Base-by-base conservation (phyloP, 108 stramenopile species). In the Epipyxis sp. region DNA sequence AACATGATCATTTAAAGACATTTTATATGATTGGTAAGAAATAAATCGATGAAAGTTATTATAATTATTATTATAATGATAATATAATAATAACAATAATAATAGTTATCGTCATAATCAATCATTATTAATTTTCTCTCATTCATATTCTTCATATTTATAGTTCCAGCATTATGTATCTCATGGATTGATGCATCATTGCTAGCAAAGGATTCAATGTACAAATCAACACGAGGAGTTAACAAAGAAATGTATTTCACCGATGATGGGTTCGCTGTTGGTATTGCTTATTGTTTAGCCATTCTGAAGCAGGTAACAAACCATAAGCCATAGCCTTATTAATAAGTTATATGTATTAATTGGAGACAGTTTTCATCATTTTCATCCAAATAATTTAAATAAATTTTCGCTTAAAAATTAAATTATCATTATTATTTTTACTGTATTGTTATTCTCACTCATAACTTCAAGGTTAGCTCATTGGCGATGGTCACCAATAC, bases 241-340 rank as follows among this genome's bases (percentile, higher is more conserved):
- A 1, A 77, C 25, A 16, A 25, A 25, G 89, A 87, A 79, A 89
- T 87, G 27, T 91, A 88, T 68, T 91, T 85, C 65, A 86, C 85
- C 6, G 89, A 91, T 77, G 91, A 91, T 83, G 91, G 91, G 29
- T 91, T 90, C 67, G 87, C 89, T 29, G 54, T 90, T 29, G 91
- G 91, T 27, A 69, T 88, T 32, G 86, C 89, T 20, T 91, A 89
- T 69, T 40, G 86, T 32, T 77, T 91, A 1, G 50, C 83, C 13
- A 76, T 86, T 62, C 44, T 89, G 13, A 76, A 78, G 61, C 89
- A 91, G 77, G 46, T 69, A 20, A 78, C 79, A 45, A 68, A 76
- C 44, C n/a, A n/a, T n/a, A n/a, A n/a, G n/a, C n/a, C n/a, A n/a
- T n/a, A n/a, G 58, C 62, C 84, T 81, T 62, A 44, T 77, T 76